Evolutionary conservation across 1,284 basidiomycete species (phyloP).

Genomic region (Ganoderma lingzhi): DNA sequence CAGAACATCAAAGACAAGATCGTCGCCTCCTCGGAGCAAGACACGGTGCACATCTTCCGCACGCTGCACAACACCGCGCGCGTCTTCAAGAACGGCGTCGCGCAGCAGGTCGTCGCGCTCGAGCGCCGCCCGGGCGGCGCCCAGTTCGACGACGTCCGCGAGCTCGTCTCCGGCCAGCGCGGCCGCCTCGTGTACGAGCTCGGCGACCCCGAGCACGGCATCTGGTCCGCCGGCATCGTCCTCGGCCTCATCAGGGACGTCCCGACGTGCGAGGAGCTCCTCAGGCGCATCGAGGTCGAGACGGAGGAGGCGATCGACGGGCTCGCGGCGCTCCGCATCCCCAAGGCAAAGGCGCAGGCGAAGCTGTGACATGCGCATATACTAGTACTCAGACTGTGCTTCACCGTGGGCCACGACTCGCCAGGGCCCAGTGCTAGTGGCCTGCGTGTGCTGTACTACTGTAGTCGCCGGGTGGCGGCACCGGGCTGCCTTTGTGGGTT

Average conservation of each 20-base stretch:
- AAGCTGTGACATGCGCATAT: neutral
- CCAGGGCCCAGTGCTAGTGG: neutral
- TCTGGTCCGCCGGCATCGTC: slow-evolving; percentile 86
- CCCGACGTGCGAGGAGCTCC: slow-evolving; percentile 82
- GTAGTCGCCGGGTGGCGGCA: neutral
- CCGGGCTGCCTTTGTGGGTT: slow-evolving; percentile 5
- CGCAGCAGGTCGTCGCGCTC: slow-evolving; percentile 83
- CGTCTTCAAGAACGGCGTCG: slow-evolving; percentile 88
- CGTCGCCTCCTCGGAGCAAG: slow-evolving; percentile 81
- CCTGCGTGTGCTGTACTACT: neutral
- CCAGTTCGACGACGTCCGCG: slow-evolving; percentile 87
- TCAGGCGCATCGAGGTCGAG: slow-evolving; percentile 79
- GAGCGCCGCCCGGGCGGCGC: slow-evolving; percentile 86
- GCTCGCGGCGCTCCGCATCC: slow-evolving; percentile 48
- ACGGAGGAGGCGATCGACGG: slow-evolving; percentile 76
- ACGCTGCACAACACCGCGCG: slow-evolving; percentile 88
- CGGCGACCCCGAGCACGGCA: slow-evolving; percentile 88
- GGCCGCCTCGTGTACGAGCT: slow-evolving; percentile 85
- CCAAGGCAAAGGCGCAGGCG: slow-evolving; percentile 49
- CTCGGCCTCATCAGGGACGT: slow-evolving; percentile 90
- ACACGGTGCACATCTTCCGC: slow-evolving; percentile 92
- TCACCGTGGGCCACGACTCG: neutral
- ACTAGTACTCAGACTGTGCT: too few relatives aligned
- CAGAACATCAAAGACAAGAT: slow-evolving; percentile 92
- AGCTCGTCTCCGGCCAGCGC: slow-evolving; percentile 84